These are phyloP conservation scores for Musa schizocarpa DNA, from an alignment of 176 grass and related monocot genomes.

Conservation along the genomic window DNA sequence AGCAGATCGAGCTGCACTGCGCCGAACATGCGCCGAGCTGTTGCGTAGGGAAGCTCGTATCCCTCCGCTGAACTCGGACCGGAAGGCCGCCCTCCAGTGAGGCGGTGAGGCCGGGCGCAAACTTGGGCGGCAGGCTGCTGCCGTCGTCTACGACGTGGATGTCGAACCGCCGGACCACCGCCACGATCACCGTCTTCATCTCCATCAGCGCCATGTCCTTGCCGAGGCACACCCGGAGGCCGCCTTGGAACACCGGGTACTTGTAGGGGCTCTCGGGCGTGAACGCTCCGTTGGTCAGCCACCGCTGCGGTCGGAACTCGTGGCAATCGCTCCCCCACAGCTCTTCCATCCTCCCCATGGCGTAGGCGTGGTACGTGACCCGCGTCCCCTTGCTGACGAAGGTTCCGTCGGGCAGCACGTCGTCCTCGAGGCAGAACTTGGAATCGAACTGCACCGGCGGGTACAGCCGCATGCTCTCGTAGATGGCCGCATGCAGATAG, in stretches of 20 bases:
- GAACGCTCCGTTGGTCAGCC: slow-evolving; percentile 53
- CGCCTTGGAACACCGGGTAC: slow-evolving; percentile 80
- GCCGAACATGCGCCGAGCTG: too few relatives aligned
- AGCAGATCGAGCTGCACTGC: too few relatives aligned
- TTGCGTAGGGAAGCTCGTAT: too few relatives aligned
- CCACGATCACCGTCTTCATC: slow-evolving; percentile 64
- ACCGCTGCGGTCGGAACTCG: slow-evolving; percentile 56
- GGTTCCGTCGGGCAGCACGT: too few relatives aligned
- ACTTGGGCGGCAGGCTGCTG: slow-evolving; percentile 38
- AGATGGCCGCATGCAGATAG: slow-evolving; percentile 26
- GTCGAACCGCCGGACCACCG: slow-evolving; percentile 52
- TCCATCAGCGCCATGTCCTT: slow-evolving; percentile 76
- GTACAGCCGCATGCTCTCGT: too few relatives aligned
- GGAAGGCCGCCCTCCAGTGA: slow-evolving; percentile 58
- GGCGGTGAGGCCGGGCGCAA: slow-evolving; percentile 54
- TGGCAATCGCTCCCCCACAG: slow-evolving; percentile 59
- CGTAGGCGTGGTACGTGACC: too few relatives aligned
- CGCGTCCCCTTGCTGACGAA: too few relatives aligned
- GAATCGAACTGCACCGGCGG: too few relatives aligned
- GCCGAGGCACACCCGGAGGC: slow-evolving; percentile 63
- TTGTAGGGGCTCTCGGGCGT: slow-evolving; percentile 52
- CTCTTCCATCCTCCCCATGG: slow-evolving; percentile 4
- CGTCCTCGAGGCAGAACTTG: too few relatives aligned
- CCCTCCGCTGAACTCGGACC: slow-evolving; percentile 37
- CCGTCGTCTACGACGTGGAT: slow-evolving; percentile 31